Conservation (phyloP, 495 filamentous ascomycete genomes). For the Talaromyces adpressus region DNA sequence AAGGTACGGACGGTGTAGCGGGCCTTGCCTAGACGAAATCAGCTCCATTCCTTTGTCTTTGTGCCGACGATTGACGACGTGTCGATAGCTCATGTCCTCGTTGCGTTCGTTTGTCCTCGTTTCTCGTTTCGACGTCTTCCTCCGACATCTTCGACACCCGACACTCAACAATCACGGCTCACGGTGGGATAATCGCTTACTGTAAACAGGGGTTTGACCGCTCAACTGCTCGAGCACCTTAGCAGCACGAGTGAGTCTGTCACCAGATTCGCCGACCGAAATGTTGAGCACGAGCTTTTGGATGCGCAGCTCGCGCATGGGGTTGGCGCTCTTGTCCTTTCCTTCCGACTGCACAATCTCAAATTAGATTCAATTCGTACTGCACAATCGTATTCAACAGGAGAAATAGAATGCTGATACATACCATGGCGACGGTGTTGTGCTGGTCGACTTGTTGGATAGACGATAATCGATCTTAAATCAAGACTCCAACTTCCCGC, state of each 20-base stretch:
- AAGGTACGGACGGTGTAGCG: constrained; percentile 99
- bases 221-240: constrained; percentile 99
- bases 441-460: constrained; percentile 39
- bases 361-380: constrained; percentile 6
- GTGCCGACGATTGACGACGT: not conserved
- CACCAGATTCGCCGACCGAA: constrained; percentile 99
- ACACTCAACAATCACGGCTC: not conserved
- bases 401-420: constrained; percentile 11
- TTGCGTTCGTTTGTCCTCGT: not conserved
- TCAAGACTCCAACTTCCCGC: constrained; percentile 2
- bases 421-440: constrained; percentile 45
- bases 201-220: constrained; percentile 99
- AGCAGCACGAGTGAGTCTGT: constrained; percentile 98
- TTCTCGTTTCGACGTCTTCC: not conserved
- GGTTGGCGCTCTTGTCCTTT: constrained; percentile 82
- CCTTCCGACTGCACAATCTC: constrained; percentile 39
- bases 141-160: constrained; percentile 3
- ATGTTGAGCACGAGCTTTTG: constrained; percentile 99
- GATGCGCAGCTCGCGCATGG: constrained; percentile 99
- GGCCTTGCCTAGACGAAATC: constrained; percentile 70
- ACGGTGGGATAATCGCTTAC: constrained; percentile 37
- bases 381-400: no score
- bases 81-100: not conserved
- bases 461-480: constrained; percentile 16
- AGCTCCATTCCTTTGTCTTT: not conserved